phyloP scores from a whole-genome alignment of 2,329 filamentous ascomycete genomes.

The Cucurbitaria berberidis region DNA sequence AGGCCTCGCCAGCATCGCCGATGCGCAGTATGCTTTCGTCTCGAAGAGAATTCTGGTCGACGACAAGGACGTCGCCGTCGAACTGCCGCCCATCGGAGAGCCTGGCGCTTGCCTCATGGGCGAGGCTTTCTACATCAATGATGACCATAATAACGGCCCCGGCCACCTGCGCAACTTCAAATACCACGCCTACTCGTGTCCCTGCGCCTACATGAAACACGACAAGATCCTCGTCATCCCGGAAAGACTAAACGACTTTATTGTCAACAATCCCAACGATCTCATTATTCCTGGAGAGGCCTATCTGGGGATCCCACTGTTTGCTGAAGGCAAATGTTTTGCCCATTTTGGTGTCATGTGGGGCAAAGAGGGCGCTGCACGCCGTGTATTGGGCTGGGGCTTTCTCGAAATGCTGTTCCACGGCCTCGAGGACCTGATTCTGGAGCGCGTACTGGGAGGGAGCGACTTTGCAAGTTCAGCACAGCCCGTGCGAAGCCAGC shows the following conservation, averaged over 20 bases:
- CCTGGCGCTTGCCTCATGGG: constrained; percentile 68
- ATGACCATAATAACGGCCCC: constrained; percentile 57
- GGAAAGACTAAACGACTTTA: constrained; percentile 64
- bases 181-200: constrained; percentile 69
- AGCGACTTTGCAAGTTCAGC: constrained; percentile 50
- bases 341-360: constrained; percentile 77
- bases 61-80: constrained; percentile 63
- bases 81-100: constrained; percentile 67
- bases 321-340: constrained; percentile 68
- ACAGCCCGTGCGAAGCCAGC: constrained; percentile 25
- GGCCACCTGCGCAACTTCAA: constrained; percentile 65
- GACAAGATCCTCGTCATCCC: constrained; percentile 74
- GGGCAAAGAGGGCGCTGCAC: constrained; percentile 65
- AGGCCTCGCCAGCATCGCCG: constrained; percentile 66
- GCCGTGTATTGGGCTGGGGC: constrained; percentile 66
- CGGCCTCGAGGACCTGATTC: constrained; percentile 70
- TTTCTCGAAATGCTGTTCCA: constrained; percentile 72
- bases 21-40: constrained; percentile 72
- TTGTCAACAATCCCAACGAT: constrained; percentile 65
- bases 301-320: constrained; percentile 71
- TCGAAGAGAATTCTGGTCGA: constrained; percentile 67
- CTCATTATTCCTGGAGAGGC: constrained; percentile 68
- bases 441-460: constrained; percentile 63
- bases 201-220: constrained; percentile 72
- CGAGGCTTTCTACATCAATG: constrained; percentile 70